Percentiles rank a stretch among this genome's conserved stretches.
Evolutionary conservation across 1,139 yeast genomes (phyloP).

Genomic region (Saccharomyces hybrid): DNA sequence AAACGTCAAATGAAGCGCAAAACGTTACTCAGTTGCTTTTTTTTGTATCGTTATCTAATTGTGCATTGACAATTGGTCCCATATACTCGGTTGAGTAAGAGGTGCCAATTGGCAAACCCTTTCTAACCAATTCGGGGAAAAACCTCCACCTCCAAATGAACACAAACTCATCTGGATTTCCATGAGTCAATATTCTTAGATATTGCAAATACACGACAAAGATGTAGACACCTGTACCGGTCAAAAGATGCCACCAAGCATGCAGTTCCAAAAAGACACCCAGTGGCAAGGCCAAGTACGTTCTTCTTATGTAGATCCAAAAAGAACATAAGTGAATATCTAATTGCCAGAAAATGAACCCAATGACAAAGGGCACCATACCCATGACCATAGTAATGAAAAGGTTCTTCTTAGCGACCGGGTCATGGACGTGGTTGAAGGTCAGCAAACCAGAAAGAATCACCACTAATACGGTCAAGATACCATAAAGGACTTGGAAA

Average conservation of each 20-base stretch:
- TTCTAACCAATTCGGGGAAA: constrained; percentile 38
- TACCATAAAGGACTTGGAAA: constrained; percentile 67
- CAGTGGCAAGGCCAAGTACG: constrained; percentile 70
- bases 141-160: constrained; percentile 47
- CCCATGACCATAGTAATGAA: constrained; percentile 53
- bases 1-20: neutral
- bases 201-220: constrained; percentile 56
- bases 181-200: constrained; percentile 53
- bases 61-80: constrained; percentile 17
- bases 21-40: neutral
- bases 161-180: constrained; percentile 43
- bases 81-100: constrained; percentile 24
- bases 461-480: constrained; percentile 53
- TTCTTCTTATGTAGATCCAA: constrained; percentile 57
- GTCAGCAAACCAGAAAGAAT: constrained; percentile 46
- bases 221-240: constrained; percentile 75
- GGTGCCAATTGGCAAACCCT: constrained; percentile 19
- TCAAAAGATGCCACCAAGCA: constrained; percentile 96
- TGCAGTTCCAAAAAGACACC: constrained; percentile 88
- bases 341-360: constrained; percentile 68
- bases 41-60: neutral
- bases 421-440: constrained; percentile 43
- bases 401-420: constrained; percentile 41
- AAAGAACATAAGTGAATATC: constrained; percentile 74
- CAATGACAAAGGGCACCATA: constrained; percentile 55